Percentiles rank a stretch among this genome's conserved stretches.
These are phyloP conservation scores for Isabelozyma heimii DNA, from an alignment of 805 yeast genomes.

Conservation along the genomic window DNA sequence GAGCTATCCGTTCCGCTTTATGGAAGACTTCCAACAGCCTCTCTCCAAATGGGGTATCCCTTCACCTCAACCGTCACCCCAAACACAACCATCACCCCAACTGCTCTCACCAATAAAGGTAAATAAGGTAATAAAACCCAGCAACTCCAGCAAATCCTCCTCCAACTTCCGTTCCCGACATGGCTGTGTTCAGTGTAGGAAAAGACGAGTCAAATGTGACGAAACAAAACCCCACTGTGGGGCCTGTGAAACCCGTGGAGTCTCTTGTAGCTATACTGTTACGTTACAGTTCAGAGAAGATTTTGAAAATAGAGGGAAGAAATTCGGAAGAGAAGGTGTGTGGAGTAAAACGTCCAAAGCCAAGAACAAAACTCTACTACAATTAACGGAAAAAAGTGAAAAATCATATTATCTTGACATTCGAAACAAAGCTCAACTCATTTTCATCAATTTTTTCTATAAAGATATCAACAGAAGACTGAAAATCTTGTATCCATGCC, in stretches of 20 bases:
- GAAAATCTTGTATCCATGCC: constrained; percentile 6
- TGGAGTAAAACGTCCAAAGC: constrained; percentile 15
- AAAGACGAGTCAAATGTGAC: constrained; percentile 22
- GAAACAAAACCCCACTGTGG: constrained; percentile 23
- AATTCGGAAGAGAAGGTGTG: constrained; percentile 27
- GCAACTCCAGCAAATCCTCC: background rate
- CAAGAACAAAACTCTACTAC: constrained; percentile 2
- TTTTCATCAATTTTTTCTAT: constrained; percentile 16
- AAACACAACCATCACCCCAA: no score
- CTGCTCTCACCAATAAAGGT: background rate
- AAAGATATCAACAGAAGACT: constrained; percentile 9
- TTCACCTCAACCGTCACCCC: no score
- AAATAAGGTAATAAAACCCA: background rate
- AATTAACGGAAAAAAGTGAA: constrained; percentile 10
- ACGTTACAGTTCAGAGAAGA: constrained; percentile 24
- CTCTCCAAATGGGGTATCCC: no score
- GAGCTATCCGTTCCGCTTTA: background rate
- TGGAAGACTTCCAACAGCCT: background rate
- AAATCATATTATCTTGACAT: constrained; percentile 11
- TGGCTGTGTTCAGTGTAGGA: constrained; percentile 22
- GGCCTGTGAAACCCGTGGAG: constrained; percentile 13
- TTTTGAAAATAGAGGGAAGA: constrained; percentile 18
- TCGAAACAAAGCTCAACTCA: constrained; percentile 8
- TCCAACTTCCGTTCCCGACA: constrained; percentile 13
- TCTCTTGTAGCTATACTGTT: constrained; percentile 16